Evolutionary conservation across 148 eudicot species (phyloP).

Genomic region (Chenopodium album): DNA sequence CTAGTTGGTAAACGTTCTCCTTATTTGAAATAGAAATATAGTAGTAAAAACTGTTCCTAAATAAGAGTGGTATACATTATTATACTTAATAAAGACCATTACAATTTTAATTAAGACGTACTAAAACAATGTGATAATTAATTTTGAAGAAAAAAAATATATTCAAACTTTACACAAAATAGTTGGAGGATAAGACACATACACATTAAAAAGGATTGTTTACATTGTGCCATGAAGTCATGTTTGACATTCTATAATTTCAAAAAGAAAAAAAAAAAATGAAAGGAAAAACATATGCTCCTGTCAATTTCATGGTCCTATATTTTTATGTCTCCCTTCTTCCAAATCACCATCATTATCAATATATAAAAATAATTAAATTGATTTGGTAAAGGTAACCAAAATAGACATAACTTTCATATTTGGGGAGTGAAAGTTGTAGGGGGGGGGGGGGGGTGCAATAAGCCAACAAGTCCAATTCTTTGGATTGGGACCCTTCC

Average conservation of each 20-base stretch:
- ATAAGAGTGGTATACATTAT: too few relatives aligned
- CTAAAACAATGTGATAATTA: too few relatives aligned
- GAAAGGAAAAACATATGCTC: neutral
- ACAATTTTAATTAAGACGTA: too few relatives aligned
- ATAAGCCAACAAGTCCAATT: slow-evolving; percentile 10
- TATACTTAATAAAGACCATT: too few relatives aligned
- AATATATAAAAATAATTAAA: neutral
- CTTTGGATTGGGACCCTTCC: slow-evolving; percentile 16
- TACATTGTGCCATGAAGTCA: slow-evolving; percentile 8
- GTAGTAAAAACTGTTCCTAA: too few relatives aligned
- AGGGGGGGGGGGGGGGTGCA: neutral
- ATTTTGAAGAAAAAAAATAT: too few relatives aligned
- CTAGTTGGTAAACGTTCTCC: too few relatives aligned
- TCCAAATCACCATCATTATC: slow-evolving; percentile 18
- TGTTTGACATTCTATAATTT: slow-evolving; percentile 9
- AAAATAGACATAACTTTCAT: neutral
- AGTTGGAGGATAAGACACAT: too few relatives aligned
- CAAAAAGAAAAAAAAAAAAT: neutral
- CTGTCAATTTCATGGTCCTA: slow-evolving; percentile 17
- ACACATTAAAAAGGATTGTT: neutral
- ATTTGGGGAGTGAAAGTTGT: neutral
- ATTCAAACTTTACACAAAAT: too few relatives aligned
- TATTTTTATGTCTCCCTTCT: neutral
- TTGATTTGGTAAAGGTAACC: slow-evolving; percentile 9
- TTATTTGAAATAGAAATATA: too few relatives aligned